Conservation (phyloP, 768 basidiomycete genomes). For the Termitomyces sp. region DNA sequence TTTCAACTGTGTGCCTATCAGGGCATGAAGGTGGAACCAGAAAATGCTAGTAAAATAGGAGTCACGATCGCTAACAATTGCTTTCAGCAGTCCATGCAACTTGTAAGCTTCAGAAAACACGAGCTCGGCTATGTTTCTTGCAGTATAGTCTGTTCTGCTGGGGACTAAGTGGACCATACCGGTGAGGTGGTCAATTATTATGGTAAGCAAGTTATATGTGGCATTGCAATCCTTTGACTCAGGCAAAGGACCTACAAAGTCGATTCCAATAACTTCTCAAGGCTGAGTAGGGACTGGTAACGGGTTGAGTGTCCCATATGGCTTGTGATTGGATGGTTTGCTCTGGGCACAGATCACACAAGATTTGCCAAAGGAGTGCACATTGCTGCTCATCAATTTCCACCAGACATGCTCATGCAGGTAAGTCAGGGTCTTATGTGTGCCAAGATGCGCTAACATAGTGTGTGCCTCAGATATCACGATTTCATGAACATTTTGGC, state of each 20-base stretch:
- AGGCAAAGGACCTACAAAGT: background rate
- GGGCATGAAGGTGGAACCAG: too few relatives aligned
- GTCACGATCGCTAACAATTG: too few relatives aligned
- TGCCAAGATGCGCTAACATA: constrained; percentile 32
- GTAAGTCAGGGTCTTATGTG: constrained; percentile 26
- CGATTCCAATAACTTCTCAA: background rate
- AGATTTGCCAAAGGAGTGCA: background rate
- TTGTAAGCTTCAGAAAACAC: too few relatives aligned
- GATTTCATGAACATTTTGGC: constrained; percentile 17
- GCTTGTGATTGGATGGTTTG: background rate
- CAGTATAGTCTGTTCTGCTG: too few relatives aligned
- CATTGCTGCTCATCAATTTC: background rate
- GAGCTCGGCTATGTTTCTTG: too few relatives aligned
- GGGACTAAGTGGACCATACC: too few relatives aligned
- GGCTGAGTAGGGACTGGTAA: background rate
- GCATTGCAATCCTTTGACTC: too few relatives aligned
- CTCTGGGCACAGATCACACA: background rate
- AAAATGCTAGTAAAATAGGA: too few relatives aligned
- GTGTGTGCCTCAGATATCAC: constrained; percentile 34
- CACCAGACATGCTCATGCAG: constrained; percentile 19
- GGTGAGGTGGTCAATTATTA: too few relatives aligned
- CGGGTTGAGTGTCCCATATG: background rate
- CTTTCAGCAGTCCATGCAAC: too few relatives aligned
- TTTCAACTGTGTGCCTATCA: too few relatives aligned
- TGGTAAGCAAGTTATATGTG: too few relatives aligned